A percentile compares a stretch with the other conserved stretches of the same genome.
Evolutionary conservation across 2,329 filamentous ascomycete genomes (phyloP).

Genomic region (Diaporthe sp.): DNA sequence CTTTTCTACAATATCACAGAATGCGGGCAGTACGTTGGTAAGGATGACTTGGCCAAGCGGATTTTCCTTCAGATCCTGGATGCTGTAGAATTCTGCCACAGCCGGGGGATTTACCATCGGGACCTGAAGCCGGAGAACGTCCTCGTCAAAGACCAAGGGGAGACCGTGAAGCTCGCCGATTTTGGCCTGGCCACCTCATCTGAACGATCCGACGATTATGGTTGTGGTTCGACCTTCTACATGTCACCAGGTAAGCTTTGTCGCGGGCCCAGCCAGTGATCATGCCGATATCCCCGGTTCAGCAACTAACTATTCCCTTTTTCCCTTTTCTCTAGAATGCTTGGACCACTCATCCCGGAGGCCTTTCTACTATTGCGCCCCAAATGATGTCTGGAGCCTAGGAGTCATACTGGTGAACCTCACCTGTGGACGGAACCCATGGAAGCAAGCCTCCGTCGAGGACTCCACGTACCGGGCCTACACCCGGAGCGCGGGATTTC

Average conservation of each 20-base stretch:
- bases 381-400: conserved; percentile 98
- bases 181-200: conserved; percentile 95
- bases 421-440: conserved; percentile 97
- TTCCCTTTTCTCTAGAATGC: conserved; percentile 76
- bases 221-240: conserved; percentile 98
- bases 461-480: conserved; percentile 96
- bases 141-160: conserved; percentile 87
- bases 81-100: conserved; percentile 96
- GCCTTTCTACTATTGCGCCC: conserved; percentile 88
- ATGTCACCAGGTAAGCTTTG: conserved; percentile 93
- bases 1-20: conserved; percentile 98
- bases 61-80: conserved; percentile 96
- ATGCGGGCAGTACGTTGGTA: conserved; percentile 90
- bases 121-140: conserved; percentile 99
- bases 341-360: conserved; percentile 81
- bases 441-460: conserved; percentile 95
- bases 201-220: conserved; percentile 89
- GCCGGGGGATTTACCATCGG: conserved; percentile 93
- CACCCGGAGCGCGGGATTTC: conserved; percentile 85
- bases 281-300: conserved; percentile 37
- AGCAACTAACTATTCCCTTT: conserved; percentile 49
- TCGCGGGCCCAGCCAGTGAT: conserved; percentile 34
- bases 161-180: conserved; percentile 95
- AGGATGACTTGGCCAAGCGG: conserved; percentile 87
- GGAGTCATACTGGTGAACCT: conserved; percentile 98